Evolutionary conservation across 2,329 filamentous ascomycete genomes (phyloP), one percentile per base, ranked within the genome.

Genomic region (Dothideomycetes sp.): DNA sequence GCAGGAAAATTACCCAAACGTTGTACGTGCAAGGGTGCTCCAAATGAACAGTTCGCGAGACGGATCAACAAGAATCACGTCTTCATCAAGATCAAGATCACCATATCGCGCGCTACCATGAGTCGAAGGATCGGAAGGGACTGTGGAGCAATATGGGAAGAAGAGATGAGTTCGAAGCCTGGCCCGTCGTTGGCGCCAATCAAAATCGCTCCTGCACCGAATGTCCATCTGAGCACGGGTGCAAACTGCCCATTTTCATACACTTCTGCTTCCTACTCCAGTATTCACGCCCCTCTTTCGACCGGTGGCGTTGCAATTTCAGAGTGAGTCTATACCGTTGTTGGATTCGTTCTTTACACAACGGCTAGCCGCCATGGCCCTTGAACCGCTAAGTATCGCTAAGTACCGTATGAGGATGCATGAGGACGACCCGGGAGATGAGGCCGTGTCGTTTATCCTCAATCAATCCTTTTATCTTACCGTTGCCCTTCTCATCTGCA

Each of bases 221-320:
- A 20, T 11, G 30, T 16, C 27, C 35, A 28, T 28, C 33, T 32
- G 37, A 29, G 37, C 37, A 33, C 23, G 20, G 16, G 37, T 29
- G 33, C 37, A 33, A 29, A 40, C 37, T 16, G 13, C 16, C 22
- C 13, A 40, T 25, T 29, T 22, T 25, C 19, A 19, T 39, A 29
- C 37, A 25, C 28, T 33, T 40, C 37, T n/a, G 15, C n/a, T 20
- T 32, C 37, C 12, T 40, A 18, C 37, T 24, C 28, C 37, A 40
- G 20, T 29, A 33, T 33, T 16, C 28, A 17, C 29, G 37, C 37
- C 37, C 37, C 37, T 40, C 37, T 40, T 40, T 36, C 33, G 28
- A 29, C 32, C 37, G 29, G 37, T 40, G 37, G 37, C 37, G 37
- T 22, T 22, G 37, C n/a, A 40, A 40, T 40, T 40, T 33, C 37